A percentile compares a stretch with the other conserved stretches of the same genome.
Evolutionary conservation across 2,329 filamentous ascomycete genomes (phyloP).

Genomic region (Claviceps sorghi): DNA sequence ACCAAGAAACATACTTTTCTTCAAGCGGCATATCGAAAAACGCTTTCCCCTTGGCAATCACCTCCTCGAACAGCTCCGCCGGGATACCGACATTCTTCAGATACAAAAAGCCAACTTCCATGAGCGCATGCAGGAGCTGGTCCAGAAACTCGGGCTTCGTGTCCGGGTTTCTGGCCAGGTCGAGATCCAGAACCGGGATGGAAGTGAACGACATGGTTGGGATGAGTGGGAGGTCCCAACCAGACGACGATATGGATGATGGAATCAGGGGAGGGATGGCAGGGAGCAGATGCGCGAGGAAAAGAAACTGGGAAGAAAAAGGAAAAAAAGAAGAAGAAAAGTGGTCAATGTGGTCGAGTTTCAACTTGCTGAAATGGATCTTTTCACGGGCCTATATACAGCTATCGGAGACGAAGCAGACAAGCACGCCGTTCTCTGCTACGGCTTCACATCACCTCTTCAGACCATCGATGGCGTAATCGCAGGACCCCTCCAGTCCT

Average conservation of each 20-base stretch:
- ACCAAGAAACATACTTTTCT: slow-evolving; percentile 49
- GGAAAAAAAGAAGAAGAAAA: too few relatives aligned
- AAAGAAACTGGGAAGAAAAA: neutral
- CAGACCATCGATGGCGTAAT: slow-evolving; percentile 2
- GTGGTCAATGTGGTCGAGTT: too few relatives aligned
- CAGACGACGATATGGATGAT: too few relatives aligned
- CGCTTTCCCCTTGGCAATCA: slow-evolving; percentile 50
- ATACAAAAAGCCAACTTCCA: slow-evolving; percentile 83
- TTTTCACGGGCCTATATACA: too few relatives aligned
- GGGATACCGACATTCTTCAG: slow-evolving; percentile 66
- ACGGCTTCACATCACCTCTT: neutral
- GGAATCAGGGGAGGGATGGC: neutral
- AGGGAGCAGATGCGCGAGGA: neutral
- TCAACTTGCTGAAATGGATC: too few relatives aligned
- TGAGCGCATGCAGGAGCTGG: slow-evolving; percentile 57
- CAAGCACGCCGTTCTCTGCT: neutral
- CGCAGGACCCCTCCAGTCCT: neutral
- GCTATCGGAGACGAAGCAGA: too few relatives aligned
- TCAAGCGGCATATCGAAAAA: slow-evolving; percentile 66
- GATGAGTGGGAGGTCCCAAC: neutral
- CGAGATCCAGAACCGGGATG: slow-evolving; percentile 66
- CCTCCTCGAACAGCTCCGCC: slow-evolving; percentile 46
- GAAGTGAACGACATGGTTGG: slow-evolving; percentile 54
- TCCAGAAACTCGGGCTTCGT: slow-evolving; percentile 60
- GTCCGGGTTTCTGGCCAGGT: slow-evolving; percentile 43